Base-by-base conservation (phyloP, 2,329 filamentous ascomycete species). In the Pseudogymnoascus sp. region DNA sequence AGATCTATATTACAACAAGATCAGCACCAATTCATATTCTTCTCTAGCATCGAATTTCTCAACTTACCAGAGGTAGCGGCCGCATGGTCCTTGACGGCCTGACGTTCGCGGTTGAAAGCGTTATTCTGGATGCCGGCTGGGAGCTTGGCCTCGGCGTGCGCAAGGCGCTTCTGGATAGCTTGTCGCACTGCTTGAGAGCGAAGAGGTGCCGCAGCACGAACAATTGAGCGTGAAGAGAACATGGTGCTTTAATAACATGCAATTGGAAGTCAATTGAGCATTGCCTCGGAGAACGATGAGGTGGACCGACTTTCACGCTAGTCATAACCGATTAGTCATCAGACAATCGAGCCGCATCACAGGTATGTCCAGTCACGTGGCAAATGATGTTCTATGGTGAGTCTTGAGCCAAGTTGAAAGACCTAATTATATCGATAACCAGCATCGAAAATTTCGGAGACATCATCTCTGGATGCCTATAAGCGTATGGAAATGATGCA, bases 51-150 rank as follows among this genome's bases (percentile, higher is more conserved):
- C 61, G 29, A 13, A 10, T 59, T 37, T 37, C 38, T 16, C 31
- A 19, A 84, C 89, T 76, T 75, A 97, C 93, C 88, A 78, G 88
- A 89, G 70, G 91, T 95, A 74, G 84, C 83, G 70, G 82, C 86
- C 73, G 95, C 95, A 78, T 99, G 95, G 72, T 91, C 86, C 83
- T 96, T 93, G 75, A 96, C 90, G 73, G 89, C 90, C 76, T 86
- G 82, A 76, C 95, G 87, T 84, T 99, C 95, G 73, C 89, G 87
- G 82, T 96, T 88, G 84, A 97, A 99, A 74, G 87, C 86, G 80
- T 96, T 97, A 81, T 96, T 90, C 76, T 82, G 72, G 90, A 81
- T 71, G 77, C 78, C 71, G 81, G 80, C 68, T 76, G 73, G 59
- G 59, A 61, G 59, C 59, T 61, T 61, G 33, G 59, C 26, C 67